Base-by-base conservation (phyloP, 2,329 filamentous ascomycete genomes). In the Beauveria varroae region DNA sequence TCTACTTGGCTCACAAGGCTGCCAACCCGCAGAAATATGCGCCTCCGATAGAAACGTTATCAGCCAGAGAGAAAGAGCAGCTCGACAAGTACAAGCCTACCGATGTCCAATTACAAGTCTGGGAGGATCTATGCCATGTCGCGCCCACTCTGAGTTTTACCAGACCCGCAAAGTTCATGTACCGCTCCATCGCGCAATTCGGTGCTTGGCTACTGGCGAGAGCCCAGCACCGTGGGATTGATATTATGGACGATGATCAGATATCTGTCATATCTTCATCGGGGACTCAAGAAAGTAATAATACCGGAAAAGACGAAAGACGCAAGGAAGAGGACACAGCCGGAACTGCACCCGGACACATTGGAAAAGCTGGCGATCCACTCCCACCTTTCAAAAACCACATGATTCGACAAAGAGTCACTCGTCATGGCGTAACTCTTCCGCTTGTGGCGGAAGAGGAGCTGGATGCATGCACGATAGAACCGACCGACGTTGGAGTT, bases 161-260 rank as follows among this genome's bases (percentile, higher is more conserved):
- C 0, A 84, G 88, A n/a, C 95, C 95, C 0, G 95, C 93, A 51
- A 98, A 98, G 72, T 90, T 89, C 75, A 97, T 98, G 92, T 98
- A 91, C 72, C 85, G 93, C 53, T 90, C 91, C 1, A 86, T 97
- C 57, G 90, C 95, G 0, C 93, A 97, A 67, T 98, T 99, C 69
- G 89, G 92, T 2, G 91, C 93, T 0, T 98, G 93, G 93, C 89
- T 89, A 0, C 80, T 97, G 24, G 91, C 93, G 1, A 81, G 88
- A 65, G 91, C 92, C 0, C 93, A 97, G 70, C 82, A 91, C 63
- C 84, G 82, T 1, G 84, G 85, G 1, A 93, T 96, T 60, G 89
- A 95, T 20, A 93, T 96, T 41, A 73, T 88, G 41, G 88, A 93
- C 63, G 90, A 96, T 63, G 89, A 93, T 65, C 79, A 84, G 12